Evolutionary conservation across 371 early-diverging fungal species (phyloP).

Genomic region (Mucor ambiguus): DNA sequence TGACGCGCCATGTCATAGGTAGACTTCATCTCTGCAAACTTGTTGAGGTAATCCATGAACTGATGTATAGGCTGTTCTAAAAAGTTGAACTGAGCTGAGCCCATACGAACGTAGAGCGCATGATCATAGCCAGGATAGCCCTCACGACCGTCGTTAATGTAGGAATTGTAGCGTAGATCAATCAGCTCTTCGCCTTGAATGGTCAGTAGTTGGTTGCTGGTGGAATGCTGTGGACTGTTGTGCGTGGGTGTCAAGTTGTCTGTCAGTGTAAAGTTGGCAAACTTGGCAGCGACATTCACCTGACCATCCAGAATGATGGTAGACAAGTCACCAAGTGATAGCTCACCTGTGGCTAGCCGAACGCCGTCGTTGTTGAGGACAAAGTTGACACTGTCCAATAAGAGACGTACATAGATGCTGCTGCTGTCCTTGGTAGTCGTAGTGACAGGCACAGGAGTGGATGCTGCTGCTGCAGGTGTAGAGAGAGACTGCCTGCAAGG

Average conservation of each 20-base stretch:
- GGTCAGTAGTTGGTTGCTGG: conserved; percentile 60
- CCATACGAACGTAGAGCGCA: conserved; percentile 74
- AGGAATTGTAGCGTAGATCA: conserved; percentile 86
- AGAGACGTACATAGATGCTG: conserved; percentile 67
- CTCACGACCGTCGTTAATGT: conserved; percentile 38
- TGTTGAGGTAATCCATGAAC: conserved; percentile 64
- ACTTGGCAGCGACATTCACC: conserved; percentile 76
- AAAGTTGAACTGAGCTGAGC: conserved; percentile 79
- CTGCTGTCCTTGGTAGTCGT: not conserved
- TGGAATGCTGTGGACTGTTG: conserved; percentile 18
- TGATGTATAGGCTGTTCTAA: conserved; percentile 62
- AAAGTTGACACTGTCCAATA: conserved; percentile 80
- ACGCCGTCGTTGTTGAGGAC: conserved; percentile 84
- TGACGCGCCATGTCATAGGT: conserved; percentile 87
- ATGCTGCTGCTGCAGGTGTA: not conserved
- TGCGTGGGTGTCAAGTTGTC: conserved; percentile 55
- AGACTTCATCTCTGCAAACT: conserved; percentile 88
- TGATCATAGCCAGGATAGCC: conserved; percentile 89
- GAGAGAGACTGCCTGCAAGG: not conserved
- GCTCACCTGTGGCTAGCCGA: conserved; percentile 75
- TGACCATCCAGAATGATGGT: conserved; percentile 64
- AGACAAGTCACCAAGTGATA: conserved; percentile 74
- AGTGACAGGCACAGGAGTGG: not conserved
- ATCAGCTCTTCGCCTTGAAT: conserved; percentile 92
- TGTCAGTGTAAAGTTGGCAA: conserved; percentile 83